A percentile compares a stretch with the other conserved stretches of the same genome.
phyloP scores from a whole-genome alignment of 2,329 filamentous ascomycete species.

The Alternaria sp. region DNA sequence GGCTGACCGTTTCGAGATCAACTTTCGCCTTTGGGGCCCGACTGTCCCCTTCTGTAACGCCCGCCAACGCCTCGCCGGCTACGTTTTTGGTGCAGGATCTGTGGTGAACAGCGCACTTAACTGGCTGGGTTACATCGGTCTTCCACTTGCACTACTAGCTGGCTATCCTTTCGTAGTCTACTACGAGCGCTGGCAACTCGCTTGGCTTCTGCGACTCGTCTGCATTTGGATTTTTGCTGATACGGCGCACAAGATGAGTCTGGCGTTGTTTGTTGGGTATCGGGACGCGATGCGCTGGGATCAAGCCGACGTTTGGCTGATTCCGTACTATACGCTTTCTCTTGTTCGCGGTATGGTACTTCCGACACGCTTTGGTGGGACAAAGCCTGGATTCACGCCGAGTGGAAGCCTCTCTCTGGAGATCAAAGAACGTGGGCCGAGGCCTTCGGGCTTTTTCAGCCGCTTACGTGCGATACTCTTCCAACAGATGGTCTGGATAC shows the following conservation, averaged over 20 bases:
- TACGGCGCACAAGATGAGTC: background rate
- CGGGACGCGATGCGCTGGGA: constrained; percentile 5
- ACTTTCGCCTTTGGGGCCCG: constrained; percentile 28
- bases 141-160: background rate
- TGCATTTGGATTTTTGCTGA: constrained; percentile 2
- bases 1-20: background rate
- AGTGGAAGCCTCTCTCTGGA: background rate
- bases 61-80: constrained; percentile 17
- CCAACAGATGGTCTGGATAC: constrained; percentile 4
- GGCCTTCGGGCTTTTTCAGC: background rate
- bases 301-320: background rate
- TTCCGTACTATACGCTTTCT: background rate
- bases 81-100: constrained; percentile 10
- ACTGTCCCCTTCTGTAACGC: constrained; percentile 15
- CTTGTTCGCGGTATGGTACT: background rate
- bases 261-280: constrained; percentile 1
- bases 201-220: constrained; percentile 1
- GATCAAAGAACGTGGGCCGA: background rate
- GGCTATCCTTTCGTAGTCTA: constrained; percentile 7
- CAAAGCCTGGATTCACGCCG: constrained; percentile 1
- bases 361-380: background rate
- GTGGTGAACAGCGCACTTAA: background rate
- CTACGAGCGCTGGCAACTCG: background rate
- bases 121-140: background rate
- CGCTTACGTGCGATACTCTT: background rate